Base-by-base conservation (phyloP, 257 asterid species). In the Solanum raphanifolium region DNA sequence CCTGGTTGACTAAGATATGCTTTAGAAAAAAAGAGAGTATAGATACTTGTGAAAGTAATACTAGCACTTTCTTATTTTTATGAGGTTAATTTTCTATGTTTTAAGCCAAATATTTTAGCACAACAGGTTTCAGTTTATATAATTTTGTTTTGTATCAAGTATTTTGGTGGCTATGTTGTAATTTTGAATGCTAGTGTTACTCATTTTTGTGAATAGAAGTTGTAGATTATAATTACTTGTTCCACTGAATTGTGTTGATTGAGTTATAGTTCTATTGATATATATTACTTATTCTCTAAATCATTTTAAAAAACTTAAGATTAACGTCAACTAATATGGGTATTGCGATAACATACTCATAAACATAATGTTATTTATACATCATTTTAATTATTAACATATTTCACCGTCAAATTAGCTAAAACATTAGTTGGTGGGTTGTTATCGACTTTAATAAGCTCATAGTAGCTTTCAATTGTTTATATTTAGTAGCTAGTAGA, bases 1-100 rank as follows among this genome's bases (percentile, higher is more conserved):
- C 85, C 39, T 82, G 85, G 85, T 82, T 82, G 69, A 82, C 86
- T 82, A 82, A 82, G 27, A 48, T 82, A 48, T 46, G 86, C 43
- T 82, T 82, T 82, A 82, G 86, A 32, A 58, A 55, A 13, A 68
- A 4, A 74, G 83, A 82, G 43, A 81, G 29, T 82, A 82, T 82
- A 82, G 86, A 29, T 82, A 48, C 27, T 48, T 82, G 85, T 48
- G 69, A 82, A 52, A 48, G 86, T 82, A 81, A 82, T 82, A 72
- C 25, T 72, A 48, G 71, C 71, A 82, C 86, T 74, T 74, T 74
- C 83, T 48, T 48, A 31, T 48, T 74, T 27, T 82, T 82, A 29
- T 82, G 86, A 46, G 43, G 29, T 48, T 48, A 74, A 21, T 74
- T 74, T 74, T 48, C 65, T 31, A 3, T 52, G 69, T 48, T 74